Conservation (phyloP, 177 flowering plant genomes). For the Vitis hybrid region DNA sequence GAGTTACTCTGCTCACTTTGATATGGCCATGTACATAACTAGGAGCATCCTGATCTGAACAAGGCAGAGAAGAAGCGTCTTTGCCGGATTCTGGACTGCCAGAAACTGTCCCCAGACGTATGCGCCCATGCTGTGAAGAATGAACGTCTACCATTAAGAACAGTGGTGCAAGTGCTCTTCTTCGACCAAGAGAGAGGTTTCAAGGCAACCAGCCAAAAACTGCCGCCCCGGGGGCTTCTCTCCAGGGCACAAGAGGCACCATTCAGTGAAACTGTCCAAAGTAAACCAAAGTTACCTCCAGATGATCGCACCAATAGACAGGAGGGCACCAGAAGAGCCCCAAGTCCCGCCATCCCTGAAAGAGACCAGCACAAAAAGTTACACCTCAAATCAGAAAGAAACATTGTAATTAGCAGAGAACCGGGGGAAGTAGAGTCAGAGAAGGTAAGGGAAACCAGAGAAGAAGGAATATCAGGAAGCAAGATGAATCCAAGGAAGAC, state of each 20-base stretch:
- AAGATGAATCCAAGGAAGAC: constrained; percentile 27
- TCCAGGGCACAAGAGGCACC: constrained; percentile 10
- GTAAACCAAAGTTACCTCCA: constrained; percentile 18
- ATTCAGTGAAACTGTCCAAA: constrained; percentile 3
- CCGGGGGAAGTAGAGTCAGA: constrained; percentile 18
- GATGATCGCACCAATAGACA: constrained; percentile 8
- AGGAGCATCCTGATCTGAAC: constrained; percentile 72
- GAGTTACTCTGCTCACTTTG: no score
- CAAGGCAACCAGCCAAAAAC: constrained; percentile 15
- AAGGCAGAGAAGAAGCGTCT: constrained; percentile 75
- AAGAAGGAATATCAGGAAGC: constrained; percentile 29
- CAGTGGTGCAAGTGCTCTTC: constrained; percentile 88
- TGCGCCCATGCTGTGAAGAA: constrained; percentile 79
- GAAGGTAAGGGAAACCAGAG: constrained; percentile 21
- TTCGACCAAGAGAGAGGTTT: constrained; percentile 65
- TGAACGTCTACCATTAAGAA: constrained; percentile 80
- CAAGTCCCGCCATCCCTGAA: constrained; percentile 6
- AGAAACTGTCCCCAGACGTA: constrained; percentile 62
- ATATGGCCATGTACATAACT: constrained; percentile 7
- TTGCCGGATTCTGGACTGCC: constrained; percentile 72
- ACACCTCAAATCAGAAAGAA: constrained; percentile 15
- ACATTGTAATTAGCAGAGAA: constrained; percentile 14
- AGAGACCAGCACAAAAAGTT: constrained; percentile 16
- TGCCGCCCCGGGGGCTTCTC: constrained; percentile 6
- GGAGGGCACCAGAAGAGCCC: constrained; percentile 11